Percentiles rank a stretch among this genome's conserved stretches.
Evolutionary conservation across 2,329 filamentous ascomycete species (phyloP).

Genomic region (Acarospora socialis): DNA sequence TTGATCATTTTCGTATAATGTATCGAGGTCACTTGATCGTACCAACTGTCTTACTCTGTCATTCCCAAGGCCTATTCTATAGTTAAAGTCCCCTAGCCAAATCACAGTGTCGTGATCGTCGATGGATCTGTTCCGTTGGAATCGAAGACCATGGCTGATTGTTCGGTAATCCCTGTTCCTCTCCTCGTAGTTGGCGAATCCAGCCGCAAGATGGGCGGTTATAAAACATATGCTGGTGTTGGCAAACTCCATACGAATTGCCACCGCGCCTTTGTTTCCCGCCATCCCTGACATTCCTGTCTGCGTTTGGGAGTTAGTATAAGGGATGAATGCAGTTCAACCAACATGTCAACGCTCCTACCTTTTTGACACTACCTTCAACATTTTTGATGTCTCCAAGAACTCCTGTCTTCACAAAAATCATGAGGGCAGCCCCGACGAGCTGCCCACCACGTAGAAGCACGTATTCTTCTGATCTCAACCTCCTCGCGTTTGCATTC

Average conservation of each 20-base stretch:
- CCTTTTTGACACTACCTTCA: constrained; percentile 88
- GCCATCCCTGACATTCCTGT: constrained; percentile 91
- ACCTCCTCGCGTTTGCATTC: constrained; percentile 52
- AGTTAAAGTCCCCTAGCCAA: constrained; percentile 98
- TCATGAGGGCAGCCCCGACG: constrained; percentile 80
- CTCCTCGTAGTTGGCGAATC: constrained; percentile 94
- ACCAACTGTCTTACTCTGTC: constrained; percentile 66
- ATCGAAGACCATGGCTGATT: constrained; percentile 73
- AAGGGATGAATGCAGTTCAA: not conserved
- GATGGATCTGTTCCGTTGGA: constrained; percentile 81
- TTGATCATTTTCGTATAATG: constrained; percentile 83
- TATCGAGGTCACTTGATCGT: constrained; percentile 56
- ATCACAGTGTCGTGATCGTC: constrained; percentile 84
- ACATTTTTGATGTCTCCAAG: constrained; percentile 86
- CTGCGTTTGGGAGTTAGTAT: constrained; percentile 26
- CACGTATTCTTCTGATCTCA: constrained; percentile 67
- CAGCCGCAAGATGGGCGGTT: constrained; percentile 88
- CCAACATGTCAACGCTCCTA: too few relatives aligned
- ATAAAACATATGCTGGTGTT: constrained; percentile 90
- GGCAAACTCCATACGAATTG: constrained; percentile 87
- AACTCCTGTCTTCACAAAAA: constrained; percentile 71
- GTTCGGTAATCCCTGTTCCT: constrained; percentile 85
- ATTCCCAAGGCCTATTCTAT: constrained; percentile 73
- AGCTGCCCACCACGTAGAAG: constrained; percentile 82
- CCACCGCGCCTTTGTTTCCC: constrained; percentile 94